Conservation (phyloP, 176 grass and related monocot species). For the Cenchrus fungigraminus region DNA sequence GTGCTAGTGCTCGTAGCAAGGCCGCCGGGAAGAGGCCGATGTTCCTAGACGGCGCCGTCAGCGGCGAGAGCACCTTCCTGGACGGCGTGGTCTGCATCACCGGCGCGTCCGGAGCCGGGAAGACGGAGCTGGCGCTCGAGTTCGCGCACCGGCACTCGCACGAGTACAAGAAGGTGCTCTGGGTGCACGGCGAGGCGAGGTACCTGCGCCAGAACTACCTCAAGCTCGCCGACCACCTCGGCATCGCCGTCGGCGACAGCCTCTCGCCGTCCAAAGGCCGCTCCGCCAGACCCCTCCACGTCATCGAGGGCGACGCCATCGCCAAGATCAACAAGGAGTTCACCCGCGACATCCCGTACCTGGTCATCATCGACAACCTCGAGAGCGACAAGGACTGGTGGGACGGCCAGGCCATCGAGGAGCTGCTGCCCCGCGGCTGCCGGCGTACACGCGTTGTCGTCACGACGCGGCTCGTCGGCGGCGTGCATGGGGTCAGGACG, state of each 20-base stretch:
- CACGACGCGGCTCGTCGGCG: slow-evolving; percentile 43
- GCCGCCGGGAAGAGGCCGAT: neutral
- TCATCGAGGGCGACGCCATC: slow-evolving; percentile 56
- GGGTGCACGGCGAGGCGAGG: slow-evolving; percentile 61
- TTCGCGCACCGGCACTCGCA: slow-evolving; percentile 58
- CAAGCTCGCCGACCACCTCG: slow-evolving; percentile 50
- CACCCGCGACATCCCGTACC: slow-evolving; percentile 58
- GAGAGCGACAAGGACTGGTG: slow-evolving; percentile 74
- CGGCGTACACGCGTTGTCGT: slow-evolving; percentile 52
- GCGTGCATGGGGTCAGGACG: slow-evolving; percentile 34
- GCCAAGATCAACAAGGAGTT: slow-evolving; percentile 65
- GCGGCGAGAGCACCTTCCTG: neutral
- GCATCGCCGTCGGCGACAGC: slow-evolving; percentile 42
- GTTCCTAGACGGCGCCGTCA: neutral
- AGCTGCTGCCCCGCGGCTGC: slow-evolving; percentile 52
- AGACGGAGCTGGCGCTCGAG: slow-evolving; percentile 65
- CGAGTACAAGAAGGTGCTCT: slow-evolving; percentile 65
- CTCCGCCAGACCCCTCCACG: slow-evolving; percentile 20
- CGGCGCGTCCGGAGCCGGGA: slow-evolving; percentile 58
- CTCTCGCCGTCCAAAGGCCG: neutral
- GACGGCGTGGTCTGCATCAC: slow-evolving; percentile 52
- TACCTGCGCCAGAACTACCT: slow-evolving; percentile 65
- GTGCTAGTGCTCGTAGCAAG: neutral
- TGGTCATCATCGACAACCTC: slow-evolving; percentile 69
- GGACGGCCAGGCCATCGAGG: slow-evolving; percentile 46